These are phyloP conservation scores for Amaranthus tricolor DNA, from an alignment of 179 eudicot genomes.

Conservation along the genomic window DNA sequence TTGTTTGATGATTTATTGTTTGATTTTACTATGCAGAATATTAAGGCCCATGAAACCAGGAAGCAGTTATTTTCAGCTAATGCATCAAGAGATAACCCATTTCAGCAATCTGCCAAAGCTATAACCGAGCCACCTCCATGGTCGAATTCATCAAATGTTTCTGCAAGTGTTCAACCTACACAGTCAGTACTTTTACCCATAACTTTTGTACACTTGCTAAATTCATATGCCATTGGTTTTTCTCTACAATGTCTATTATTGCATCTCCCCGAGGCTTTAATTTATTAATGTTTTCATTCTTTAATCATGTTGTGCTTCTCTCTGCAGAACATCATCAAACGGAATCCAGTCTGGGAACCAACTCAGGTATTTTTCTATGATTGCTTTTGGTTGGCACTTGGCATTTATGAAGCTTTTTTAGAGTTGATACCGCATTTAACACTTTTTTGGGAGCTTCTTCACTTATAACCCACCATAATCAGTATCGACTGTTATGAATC, in stretches of 20 bases:
- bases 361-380: slow-evolving; percentile 48
- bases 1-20: not conserved
- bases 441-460: not conserved
- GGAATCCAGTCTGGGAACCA: slow-evolving; percentile 67
- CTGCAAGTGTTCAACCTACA: slow-evolving; percentile 45
- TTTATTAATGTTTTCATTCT: slow-evolving; percentile 1
- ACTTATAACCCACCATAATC: not conserved
- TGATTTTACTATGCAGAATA: slow-evolving; percentile 45
- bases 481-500: too few relatives aligned
- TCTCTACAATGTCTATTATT: not conserved
- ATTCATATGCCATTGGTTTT: not conserved
- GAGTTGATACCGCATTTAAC: not conserved
- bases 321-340: slow-evolving; percentile 46
- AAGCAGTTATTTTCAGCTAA: slow-evolving; percentile 71
- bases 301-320: slow-evolving; percentile 14
- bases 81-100: slow-evolving; percentile 61
- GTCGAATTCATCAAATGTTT: slow-evolving; percentile 47
- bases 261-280: not conserved
- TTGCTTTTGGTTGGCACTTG: not conserved
- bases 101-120: slow-evolving; percentile 47
- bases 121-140: slow-evolving; percentile 77
- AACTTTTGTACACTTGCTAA: not conserved
- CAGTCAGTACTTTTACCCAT: slow-evolving; percentile 33
- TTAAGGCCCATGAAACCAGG: slow-evolving; percentile 82
- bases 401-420: not conserved